Evolutionary conservation across 345 rosid genomes (phyloP), one percentile per base, ranked within the genome.

Genomic region (Citrus mangshanensis): DNA sequence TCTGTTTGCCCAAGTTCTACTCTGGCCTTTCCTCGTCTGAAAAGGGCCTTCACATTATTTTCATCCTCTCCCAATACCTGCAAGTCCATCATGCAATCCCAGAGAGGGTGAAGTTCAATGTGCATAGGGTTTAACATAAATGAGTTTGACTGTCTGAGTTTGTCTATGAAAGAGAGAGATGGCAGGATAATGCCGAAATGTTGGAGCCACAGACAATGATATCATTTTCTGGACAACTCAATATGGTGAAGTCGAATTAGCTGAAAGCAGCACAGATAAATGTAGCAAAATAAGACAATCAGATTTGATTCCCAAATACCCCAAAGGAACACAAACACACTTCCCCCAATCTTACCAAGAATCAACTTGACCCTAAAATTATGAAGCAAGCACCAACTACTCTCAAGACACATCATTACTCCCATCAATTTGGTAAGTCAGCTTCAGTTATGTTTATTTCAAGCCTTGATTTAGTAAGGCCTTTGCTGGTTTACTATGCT

Each of bases 1-100:
- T 94, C 99, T 34, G 91, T 88, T 80, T 94, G 99, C 75, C 99
- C 98, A 34, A 96, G 97, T 82, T 96, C 98, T 38, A 95, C 86
- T 82, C 86, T 89, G 0, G 98, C 97, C 82, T 93, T 96, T 37
- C 99, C 99, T 79, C 98, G 88, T 75, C 99, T 94, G 82, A 92
- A 94, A 81, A 93, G 64, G 5, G 99, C 99, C 81, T 96, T 96
- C 6, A 83, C 92, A 59, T 92, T 96, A 84, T 90, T 91, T 72
- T 93, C 98, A 74, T 96, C 97, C 88, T 95, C 99, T 13, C 89
- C 79, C 78, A 95, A 84, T 24, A 90, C 99, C 99, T 95, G 87
- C 12, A 54, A 74, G 28, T 46, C 54, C 70, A 79, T 49, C 60
- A 68, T 34, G 34, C 28, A 58, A 59, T 49, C 51, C 13, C 32